A percentile compares a stretch with the other conserved stretches of the same genome.
phyloP scores from a whole-genome alignment of 306 rosid genomes.

The Prunus salicina region DNA sequence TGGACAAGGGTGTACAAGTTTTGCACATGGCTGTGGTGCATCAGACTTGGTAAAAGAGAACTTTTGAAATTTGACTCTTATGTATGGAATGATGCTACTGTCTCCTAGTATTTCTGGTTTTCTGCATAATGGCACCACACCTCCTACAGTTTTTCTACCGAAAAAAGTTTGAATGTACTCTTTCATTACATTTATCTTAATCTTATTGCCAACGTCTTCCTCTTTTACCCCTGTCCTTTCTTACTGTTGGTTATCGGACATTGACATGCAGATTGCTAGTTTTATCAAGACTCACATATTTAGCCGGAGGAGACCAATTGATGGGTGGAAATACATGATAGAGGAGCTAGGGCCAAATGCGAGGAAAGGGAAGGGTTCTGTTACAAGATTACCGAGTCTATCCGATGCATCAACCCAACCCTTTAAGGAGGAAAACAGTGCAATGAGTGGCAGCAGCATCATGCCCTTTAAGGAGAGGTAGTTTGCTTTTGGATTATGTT shows the following conservation, averaged over 20 bases:
- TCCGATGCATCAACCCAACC: slow-evolving; percentile 92
- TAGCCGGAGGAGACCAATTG: slow-evolving; percentile 89
- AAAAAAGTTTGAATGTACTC: background rate
- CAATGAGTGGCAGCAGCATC: slow-evolving; percentile 30
- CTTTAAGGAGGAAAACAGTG: slow-evolving; percentile 67
- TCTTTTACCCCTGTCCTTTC: background rate
- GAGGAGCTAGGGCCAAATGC: slow-evolving; percentile 97
- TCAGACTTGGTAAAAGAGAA: background rate
- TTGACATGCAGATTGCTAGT: slow-evolving; percentile 80
- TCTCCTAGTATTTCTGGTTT: background rate
- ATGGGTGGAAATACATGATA: slow-evolving; percentile 98
- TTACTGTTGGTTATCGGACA: background rate
- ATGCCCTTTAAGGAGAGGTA: slow-evolving; percentile 45
- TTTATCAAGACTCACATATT: slow-evolving; percentile 92
- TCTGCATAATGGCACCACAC: background rate
- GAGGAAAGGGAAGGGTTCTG: slow-evolving; percentile 85
- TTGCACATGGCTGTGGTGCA: background rate
- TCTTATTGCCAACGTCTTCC: background rate
- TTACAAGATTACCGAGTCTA: slow-evolving; percentile 73
- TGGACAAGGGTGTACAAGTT: background rate
- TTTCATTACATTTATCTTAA: background rate
- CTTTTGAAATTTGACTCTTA: background rate
- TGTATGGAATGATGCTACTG: background rate
- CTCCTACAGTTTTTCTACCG: background rate
- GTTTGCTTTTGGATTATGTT: background rate